Conservation (phyloP, 257 asterid species). For the Hygrophila difformis region DNA sequence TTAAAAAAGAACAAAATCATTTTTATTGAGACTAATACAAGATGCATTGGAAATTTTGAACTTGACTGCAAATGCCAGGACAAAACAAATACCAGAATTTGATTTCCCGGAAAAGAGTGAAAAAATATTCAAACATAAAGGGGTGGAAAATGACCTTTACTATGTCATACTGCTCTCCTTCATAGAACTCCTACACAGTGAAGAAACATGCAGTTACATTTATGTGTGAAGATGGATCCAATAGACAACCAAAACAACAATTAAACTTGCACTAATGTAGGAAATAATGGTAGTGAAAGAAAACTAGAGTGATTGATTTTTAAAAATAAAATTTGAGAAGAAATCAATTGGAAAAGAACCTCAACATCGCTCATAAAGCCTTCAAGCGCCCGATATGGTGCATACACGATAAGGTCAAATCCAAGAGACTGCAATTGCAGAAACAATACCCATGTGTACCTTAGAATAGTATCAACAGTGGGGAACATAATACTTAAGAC, state of each 20-base stretch:
- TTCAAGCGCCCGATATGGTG: conserved; percentile 89
- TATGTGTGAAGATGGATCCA: conserved; percentile 1
- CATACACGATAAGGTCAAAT: conserved; percentile 88
- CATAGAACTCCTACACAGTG: conserved; percentile 52
- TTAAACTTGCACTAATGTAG: background rate
- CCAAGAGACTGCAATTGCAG: conserved; percentile 71
- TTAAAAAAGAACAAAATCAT: background rate
- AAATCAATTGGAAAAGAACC: conserved; percentile 32
- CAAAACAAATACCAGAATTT: background rate
- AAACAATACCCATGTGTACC: too few relatives aligned
- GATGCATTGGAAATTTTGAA: background rate
- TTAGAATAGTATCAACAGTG: conserved; percentile 9
- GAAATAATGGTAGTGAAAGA: conserved; percentile 2
- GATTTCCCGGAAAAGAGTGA: background rate
- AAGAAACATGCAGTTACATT: conserved; percentile 14
- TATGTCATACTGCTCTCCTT: conserved; percentile 35
- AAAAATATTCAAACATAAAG: conserved; percentile 7
- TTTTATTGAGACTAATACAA: background rate
- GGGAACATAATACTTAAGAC: background rate
- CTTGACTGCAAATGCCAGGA: background rate
- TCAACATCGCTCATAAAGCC: conserved; percentile 71
- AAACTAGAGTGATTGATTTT: background rate
- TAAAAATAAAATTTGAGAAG: background rate
- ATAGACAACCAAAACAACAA: conserved; percentile 9
- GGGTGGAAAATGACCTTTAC: conserved; percentile 40